These are phyloP conservation scores for Phytophthora crassamura DNA, from an alignment of 352 stramenopile genomes.

Conservation along the genomic window DNA sequence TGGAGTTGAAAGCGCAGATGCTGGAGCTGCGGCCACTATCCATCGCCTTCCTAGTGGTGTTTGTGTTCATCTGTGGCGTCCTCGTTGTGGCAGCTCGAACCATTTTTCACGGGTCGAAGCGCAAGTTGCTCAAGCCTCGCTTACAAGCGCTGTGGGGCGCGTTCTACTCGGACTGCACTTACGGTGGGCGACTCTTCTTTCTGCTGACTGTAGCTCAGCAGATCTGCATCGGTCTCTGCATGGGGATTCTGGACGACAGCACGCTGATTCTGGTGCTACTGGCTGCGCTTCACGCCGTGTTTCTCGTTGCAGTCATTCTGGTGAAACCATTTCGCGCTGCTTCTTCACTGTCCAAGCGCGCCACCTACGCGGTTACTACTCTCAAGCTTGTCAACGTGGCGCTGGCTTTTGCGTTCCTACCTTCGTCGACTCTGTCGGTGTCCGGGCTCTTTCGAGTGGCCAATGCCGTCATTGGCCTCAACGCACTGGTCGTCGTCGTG, in stretches of 20 bases:
- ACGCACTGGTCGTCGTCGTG: conserved; percentile 47
- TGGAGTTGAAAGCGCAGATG: conserved; percentile 47
- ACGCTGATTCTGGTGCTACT: conserved; percentile 49
- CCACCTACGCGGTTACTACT: conserved; percentile 37
- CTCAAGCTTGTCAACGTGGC: conserved; percentile 59
- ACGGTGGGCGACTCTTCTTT: conserved; percentile 59
- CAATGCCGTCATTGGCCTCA: conserved; percentile 53
- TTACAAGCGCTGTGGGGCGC: conserved; percentile 52
- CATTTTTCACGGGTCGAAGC: conserved; percentile 42
- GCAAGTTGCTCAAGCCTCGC: conserved; percentile 41
- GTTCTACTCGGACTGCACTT: conserved; percentile 58
- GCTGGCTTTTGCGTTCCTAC: conserved; percentile 55
- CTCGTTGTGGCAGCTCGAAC: conserved; percentile 42
- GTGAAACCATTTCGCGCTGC: conserved; percentile 32
- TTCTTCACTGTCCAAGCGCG: conserved; percentile 18
- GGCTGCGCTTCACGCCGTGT: conserved; percentile 51
- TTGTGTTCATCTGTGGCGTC: conserved; percentile 35
- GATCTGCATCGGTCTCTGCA: conserved; percentile 50
- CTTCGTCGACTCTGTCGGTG: conserved; percentile 36
- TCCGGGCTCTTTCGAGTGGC: conserved; percentile 32
- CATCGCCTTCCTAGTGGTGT: conserved; percentile 41
- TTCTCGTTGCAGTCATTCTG: conserved; percentile 41
- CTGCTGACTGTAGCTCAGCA: conserved; percentile 49
- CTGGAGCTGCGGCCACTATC: conserved; percentile 22
- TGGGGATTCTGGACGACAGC: conserved; percentile 51